A percentile compares a stretch with the other conserved stretches of the same genome.
Evolutionary conservation across 192 early-diverging fungal genomes (phyloP).

Genomic region (Helicostylum pulchrum): DNA sequence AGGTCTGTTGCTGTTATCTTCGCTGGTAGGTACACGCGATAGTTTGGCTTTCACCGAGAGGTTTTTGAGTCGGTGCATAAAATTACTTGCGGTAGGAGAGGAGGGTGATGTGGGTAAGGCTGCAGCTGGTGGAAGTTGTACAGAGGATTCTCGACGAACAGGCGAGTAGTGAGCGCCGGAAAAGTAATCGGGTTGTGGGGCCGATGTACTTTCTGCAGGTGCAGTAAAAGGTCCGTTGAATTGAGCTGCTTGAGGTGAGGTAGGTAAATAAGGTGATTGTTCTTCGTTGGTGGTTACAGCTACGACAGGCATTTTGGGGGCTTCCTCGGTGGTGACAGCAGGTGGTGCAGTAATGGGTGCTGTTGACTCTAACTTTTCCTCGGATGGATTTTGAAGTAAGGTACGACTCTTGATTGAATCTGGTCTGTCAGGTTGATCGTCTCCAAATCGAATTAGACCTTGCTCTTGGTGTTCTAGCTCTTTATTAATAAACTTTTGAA

Average conservation of each 20-base stretch:
- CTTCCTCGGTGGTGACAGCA: background rate
- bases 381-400: background rate
- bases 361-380: background rate
- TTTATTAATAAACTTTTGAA: conserved; percentile 56
- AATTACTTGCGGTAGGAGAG: conserved; percentile 27
- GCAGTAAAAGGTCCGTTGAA: conserved; percentile 37
- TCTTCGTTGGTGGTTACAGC: conserved; percentile 21
- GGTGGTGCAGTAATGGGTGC: background rate
- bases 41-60: conserved; percentile 45
- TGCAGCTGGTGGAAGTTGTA: conserved; percentile 39
- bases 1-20: conserved; percentile 31
- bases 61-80: conserved; percentile 50
- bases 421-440: background rate
- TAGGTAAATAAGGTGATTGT: conserved; percentile 9
- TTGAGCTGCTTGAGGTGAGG: conserved; percentile 6
- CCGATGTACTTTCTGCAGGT: conserved; percentile 19
- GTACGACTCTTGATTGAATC: background rate
- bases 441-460: background rate
- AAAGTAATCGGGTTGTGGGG: conserved; percentile 29
- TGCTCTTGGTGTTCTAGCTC: conserved; percentile 16
- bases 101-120: conserved; percentile 21
- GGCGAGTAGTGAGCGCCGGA: conserved; percentile 34
- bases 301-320: conserved; percentile 19
- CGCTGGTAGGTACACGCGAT: conserved; percentile 39
- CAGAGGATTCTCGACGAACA: conserved; percentile 17